Evolutionary conservation across 768 basidiomycete species (phyloP).

Genomic region (Mycena leptocephala): DNA sequence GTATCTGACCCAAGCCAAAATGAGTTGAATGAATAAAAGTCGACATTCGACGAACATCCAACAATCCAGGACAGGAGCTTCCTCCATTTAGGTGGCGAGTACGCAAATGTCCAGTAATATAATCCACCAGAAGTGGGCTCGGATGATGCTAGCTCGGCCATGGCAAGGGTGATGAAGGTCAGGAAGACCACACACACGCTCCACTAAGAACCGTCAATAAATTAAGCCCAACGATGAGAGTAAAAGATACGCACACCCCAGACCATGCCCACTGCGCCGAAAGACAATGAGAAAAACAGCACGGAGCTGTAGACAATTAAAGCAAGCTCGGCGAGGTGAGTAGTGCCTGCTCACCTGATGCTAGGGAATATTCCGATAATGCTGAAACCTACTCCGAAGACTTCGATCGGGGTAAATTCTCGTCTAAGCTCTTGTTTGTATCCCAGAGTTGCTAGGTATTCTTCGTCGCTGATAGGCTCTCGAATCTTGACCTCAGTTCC

Average conservation of each 20-base stretch:
- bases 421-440: constrained; percentile 62
- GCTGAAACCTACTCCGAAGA: constrained; percentile 45
- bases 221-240: too few species aligned
- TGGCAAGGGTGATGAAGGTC: constrained; percentile 62
- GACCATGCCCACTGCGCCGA: constrained; percentile 44
- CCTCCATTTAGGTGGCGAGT: constrained; percentile 65
- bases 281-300: background rate
- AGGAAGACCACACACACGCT: constrained; percentile 59
- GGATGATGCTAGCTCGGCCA: constrained; percentile 67
- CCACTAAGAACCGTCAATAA: too few species aligned
- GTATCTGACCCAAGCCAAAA: constrained; percentile 52
- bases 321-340: too few species aligned
- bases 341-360: constrained; percentile 36
- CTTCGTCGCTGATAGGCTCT: constrained; percentile 44
- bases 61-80: constrained; percentile 75
- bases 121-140: constrained; percentile 69
- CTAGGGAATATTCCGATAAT: constrained; percentile 39
- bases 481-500: background rate
- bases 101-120: constrained; percentile 74
- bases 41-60: constrained; percentile 61
- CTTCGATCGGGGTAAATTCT: constrained; percentile 48
- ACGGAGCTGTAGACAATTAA: constrained; percentile 45
- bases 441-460: constrained; percentile 55
- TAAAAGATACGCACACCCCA: constrained; percentile 53
- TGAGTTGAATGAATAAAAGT: background rate